Percentiles rank a stretch among this genome's conserved stretches.
These are phyloP conservation scores for Microsporum audouinii DNA, from an alignment of 2,329 filamentous ascomycete genomes.

Conservation along the genomic window DNA sequence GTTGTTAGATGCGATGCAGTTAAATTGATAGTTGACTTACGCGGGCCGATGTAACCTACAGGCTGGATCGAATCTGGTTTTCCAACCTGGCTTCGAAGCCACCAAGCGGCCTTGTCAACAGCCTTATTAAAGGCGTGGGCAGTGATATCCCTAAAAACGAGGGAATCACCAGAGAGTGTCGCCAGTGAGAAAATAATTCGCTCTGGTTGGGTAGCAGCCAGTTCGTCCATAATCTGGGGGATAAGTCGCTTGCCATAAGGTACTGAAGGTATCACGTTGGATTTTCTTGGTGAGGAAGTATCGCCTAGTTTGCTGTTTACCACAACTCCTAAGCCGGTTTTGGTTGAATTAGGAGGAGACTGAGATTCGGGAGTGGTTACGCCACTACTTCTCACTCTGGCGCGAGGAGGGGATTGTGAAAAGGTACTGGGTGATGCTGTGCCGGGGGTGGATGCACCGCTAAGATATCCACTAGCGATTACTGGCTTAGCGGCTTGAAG, in stretches of 20 bases:
- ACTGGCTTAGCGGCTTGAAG: not conserved
- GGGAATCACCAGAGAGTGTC: not conserved
- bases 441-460: not conserved
- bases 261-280: not conserved
- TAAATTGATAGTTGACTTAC: not conserved
- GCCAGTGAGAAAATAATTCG: conserved; percentile 1
- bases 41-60: conserved; percentile 5
- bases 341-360: not conserved
- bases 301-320: no score
- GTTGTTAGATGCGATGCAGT: not conserved
- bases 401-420: not conserved
- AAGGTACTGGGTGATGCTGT: not conserved
- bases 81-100: not conserved
- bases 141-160: not conserved
- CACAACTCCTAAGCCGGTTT: not conserved
- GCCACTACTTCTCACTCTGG: not conserved
- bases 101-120: conserved; percentile 4
- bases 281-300: no score
- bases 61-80: not conserved
- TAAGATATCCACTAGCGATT: conserved; percentile 1
- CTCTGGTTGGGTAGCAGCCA: not conserved
- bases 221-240: conserved; percentile 2
- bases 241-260: conserved; percentile 4
- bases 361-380: not conserved
- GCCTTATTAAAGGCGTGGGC: not conserved